Percentiles rank a stretch among this genome's conserved stretches.
Evolutionary conservation across 2,329 filamentous ascomycete genomes (phyloP).

Genomic region (Botrytis hyacinthi): DNA sequence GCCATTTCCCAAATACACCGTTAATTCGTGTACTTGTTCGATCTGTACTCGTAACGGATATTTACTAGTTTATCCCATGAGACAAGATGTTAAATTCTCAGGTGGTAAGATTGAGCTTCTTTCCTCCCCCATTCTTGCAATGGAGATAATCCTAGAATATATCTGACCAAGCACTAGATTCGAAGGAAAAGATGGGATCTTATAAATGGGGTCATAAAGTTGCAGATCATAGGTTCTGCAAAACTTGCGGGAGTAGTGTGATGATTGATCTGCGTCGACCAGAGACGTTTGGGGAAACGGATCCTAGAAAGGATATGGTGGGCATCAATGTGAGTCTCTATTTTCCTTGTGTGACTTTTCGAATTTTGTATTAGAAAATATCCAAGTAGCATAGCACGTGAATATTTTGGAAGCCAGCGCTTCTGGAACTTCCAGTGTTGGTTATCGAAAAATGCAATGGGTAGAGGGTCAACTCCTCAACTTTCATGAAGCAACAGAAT

Average conservation of each 20-base stretch:
- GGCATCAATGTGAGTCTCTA: slow-evolving; percentile 30
- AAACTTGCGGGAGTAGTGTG: slow-evolving; percentile 29
- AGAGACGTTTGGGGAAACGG: slow-evolving; percentile 15
- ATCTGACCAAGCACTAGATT: neutral
- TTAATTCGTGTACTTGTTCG: slow-evolving; percentile 63
- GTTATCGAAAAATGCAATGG: too few species aligned
- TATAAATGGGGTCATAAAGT: slow-evolving; percentile 26
- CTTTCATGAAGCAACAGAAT: neutral
- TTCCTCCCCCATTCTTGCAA: neutral
- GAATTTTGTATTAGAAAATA: neutral
- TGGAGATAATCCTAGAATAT: too few species aligned
- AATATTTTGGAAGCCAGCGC: neutral
- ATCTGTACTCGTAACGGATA: slow-evolving; percentile 56
- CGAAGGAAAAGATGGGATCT: slow-evolving; percentile 17
- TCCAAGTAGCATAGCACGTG: neutral
- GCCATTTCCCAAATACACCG: slow-evolving; percentile 47
- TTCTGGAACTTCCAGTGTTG: neutral
- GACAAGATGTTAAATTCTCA: slow-evolving; percentile 24
- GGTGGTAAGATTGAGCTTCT: slow-evolving; percentile 18
- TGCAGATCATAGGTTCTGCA: slow-evolving; percentile 30
- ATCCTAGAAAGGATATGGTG: slow-evolving; percentile 29
- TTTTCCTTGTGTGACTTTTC: neutral
- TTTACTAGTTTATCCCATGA: slow-evolving; percentile 40
- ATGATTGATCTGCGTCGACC: slow-evolving; percentile 27
- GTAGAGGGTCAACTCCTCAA: neutral